Percentiles rank a stretch among this genome's conserved stretches.
These are phyloP conservation scores for Leccinum subatratum DNA, from an alignment of 1,284 basidiomycete genomes.

Conservation along the genomic window DNA sequence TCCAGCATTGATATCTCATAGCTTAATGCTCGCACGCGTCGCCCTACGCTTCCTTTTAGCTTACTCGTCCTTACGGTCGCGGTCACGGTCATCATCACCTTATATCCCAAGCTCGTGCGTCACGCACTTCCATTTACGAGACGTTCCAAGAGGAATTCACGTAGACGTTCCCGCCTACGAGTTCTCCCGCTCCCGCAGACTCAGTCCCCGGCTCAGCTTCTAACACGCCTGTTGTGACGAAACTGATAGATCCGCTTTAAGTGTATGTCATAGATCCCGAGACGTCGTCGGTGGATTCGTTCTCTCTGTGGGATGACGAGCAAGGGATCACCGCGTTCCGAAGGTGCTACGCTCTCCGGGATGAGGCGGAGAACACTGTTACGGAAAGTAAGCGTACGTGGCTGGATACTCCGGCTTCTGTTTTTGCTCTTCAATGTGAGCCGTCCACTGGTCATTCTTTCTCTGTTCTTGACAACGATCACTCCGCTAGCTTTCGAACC, in stretches of 20 bases:
- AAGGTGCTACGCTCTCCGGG: slow-evolving; percentile 62
- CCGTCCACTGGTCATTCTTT: slow-evolving; percentile 3
- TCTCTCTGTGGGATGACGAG: slow-evolving; percentile 58
- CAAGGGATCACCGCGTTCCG: slow-evolving; percentile 55
- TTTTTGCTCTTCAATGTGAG: slow-evolving; percentile 69
- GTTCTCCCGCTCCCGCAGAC: slow-evolving; percentile 8
- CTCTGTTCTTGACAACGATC: slow-evolving; percentile 9
- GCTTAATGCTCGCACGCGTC: slow-evolving; percentile 41
- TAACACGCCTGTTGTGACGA: slow-evolving; percentile 26
- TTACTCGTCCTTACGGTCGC: slow-evolving; percentile 46
- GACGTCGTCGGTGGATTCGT: slow-evolving; percentile 44
- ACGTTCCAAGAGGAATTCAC: slow-evolving; percentile 70
- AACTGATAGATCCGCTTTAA: slow-evolving; percentile 33
- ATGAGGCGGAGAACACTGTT: slow-evolving; percentile 65
- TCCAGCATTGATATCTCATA: slow-evolving; percentile 70
- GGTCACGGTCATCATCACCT: slow-evolving; percentile 71
- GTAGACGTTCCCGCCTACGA: slow-evolving; percentile 36
- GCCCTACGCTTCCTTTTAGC: slow-evolving; percentile 35
- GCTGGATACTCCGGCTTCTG: slow-evolving; percentile 68
- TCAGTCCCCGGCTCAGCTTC: slow-evolving; percentile 9
- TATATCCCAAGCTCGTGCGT: slow-evolving; percentile 57
- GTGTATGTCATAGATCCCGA: slow-evolving; percentile 59
- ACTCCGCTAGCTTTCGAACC: slow-evolving; percentile 61
- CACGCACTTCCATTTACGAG: slow-evolving; percentile 68
- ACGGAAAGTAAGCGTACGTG: slow-evolving; percentile 61